A percentile compares a stretch with the other conserved stretches of the same genome.
These are phyloP conservation scores for Begonia peltatifolia DNA, from an alignment of 306 rosid species.

Conservation along the genomic window DNA sequence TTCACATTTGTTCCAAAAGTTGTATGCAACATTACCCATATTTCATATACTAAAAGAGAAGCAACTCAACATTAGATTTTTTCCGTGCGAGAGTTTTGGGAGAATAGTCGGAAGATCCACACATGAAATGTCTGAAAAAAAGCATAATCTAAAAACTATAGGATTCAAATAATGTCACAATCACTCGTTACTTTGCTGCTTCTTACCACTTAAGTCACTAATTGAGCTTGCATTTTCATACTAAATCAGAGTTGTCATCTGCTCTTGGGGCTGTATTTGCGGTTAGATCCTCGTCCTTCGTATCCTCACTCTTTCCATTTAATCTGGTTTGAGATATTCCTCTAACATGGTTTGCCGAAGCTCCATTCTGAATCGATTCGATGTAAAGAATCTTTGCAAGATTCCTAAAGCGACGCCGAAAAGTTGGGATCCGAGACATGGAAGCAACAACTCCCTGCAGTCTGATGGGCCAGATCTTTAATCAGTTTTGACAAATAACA, in stretches of 20 bases:
- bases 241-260: constrained; percentile 9
- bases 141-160: too few relatives aligned
- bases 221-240: constrained; percentile 6
- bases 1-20: too few relatives aligned
- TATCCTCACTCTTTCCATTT: constrained; percentile 8
- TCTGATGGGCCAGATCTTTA: constrained; percentile 16
- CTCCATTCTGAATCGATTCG: constrained; percentile 43
- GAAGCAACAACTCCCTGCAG: constrained; percentile 60
- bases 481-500: too few relatives aligned
- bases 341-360: constrained; percentile 21
- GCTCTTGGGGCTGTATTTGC: neutral
- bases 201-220: neutral
- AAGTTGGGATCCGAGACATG: constrained; percentile 59
- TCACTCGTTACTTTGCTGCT: neutral
- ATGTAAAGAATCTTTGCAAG: constrained; percentile 44
- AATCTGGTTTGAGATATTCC: constrained; percentile 10
- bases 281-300: constrained; percentile 8
- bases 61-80: too few relatives aligned
- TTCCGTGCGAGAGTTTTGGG: too few relatives aligned
- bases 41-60: too few relatives aligned
- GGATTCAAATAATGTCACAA: too few relatives aligned
- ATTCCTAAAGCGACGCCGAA: constrained; percentile 45
- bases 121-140: too few relatives aligned
- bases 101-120: too few relatives aligned
- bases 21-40: too few relatives aligned